Percentiles rank a stretch among this genome's conserved stretches.
phyloP scores from a whole-genome alignment of 108 stramenopile species.

The Stephanodiscus minutulus region DNA sequence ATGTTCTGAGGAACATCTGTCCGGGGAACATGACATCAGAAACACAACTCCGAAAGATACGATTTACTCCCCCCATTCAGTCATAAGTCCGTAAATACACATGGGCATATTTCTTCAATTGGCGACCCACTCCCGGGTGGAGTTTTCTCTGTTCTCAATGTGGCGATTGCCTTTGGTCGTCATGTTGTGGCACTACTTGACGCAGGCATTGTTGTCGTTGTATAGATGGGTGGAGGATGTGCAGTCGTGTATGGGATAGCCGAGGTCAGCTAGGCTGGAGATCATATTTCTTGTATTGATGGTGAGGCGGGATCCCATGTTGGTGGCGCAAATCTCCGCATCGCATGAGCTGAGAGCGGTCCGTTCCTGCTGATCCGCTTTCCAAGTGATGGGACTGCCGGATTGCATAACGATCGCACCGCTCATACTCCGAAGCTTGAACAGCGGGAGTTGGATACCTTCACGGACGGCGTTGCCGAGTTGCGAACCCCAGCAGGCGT shows the following conservation, averaged over 20 bases:
- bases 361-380: neutral
- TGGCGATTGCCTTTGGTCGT: neutral
- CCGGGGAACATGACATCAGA: too few relatives aligned
- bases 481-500: neutral
- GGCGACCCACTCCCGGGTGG: neutral
- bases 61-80: too few relatives aligned
- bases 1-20: too few relatives aligned
- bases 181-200: neutral
- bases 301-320: neutral
- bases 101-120: too few relatives aligned
- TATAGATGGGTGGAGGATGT: neutral
- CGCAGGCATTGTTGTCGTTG: neutral
- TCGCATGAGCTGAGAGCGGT: neutral
- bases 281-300: neutral
- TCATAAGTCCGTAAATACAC: too few relatives aligned
- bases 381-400: neutral
- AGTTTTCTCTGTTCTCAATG: neutral
- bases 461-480: neutral
- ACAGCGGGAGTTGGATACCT: neutral
- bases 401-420: neutral
- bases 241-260: neutral
- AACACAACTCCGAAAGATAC: too few relatives aligned
- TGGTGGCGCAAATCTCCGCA: neutral
- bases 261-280: neutral
- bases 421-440: neutral